Base-by-base conservation (phyloP, 768 basidiomycete species). In the Xanthoconium stramineum region DNA sequence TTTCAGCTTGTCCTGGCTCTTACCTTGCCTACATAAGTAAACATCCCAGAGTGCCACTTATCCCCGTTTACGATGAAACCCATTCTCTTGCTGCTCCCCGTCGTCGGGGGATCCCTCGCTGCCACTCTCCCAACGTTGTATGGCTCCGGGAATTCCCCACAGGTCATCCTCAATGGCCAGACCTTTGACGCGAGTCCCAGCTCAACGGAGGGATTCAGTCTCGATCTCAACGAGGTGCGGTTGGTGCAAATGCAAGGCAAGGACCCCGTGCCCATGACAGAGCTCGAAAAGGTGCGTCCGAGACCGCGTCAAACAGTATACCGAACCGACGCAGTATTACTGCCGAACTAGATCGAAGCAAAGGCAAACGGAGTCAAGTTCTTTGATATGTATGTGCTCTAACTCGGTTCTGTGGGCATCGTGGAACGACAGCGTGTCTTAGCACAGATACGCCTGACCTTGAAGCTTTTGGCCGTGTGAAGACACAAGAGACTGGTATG, bases 281-380 rank as follows among this genome's bases (percentile, higher is more conserved):
- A 97, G 72, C 73, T 89, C n/a, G 87, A 94, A 63, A 97, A 96
- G 85, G 89, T 88, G 32, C 10, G 61, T 19, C 33, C 36, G 12
- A 30, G 13, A 19, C 24, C 14, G 8, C 20, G 10, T 19, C 14
- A 20, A 12, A 35, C 17, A 32, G 6, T 15, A 15, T 24, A 3
- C 19, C 17, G 19, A 38, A 45, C 52, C 44, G 1, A 61, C 33
- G 13, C 38, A 8, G 37, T 42, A 5, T 30, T 2, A 3, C 42
- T 43, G 5, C 28, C 15, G 15, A 19, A 17, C 9, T 53, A 93
- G 91, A 88, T 95, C 58, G 75, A 83, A 65, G 80, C 84, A 57
- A 95, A 89, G 72, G 84, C 85, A 48, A 78, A 81, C 61, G 91
- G 91, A 59, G 65, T 85, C 74, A 86, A 82, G 51, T 95, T 94